Evolutionary conservation across 805 yeast species (phyloP), one percentile per base, ranked within the genome.

Genomic region (Cyberlindnera suaveolens): DNA sequence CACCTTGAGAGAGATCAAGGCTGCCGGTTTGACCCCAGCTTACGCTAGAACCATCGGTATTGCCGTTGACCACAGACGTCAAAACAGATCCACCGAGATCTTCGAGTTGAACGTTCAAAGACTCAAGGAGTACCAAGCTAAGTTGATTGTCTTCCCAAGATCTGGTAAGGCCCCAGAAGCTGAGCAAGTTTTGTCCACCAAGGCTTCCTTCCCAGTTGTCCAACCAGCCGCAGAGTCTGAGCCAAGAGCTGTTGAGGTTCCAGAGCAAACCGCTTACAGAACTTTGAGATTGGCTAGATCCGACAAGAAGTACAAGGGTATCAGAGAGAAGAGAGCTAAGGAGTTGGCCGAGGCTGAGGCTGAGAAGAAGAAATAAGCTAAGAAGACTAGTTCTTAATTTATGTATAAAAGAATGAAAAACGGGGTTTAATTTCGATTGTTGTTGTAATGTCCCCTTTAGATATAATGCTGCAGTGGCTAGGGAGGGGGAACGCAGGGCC

Each of bases 1-100:
- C 87, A 78, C 98, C 63, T 78, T 90, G 60, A 95, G 95, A 71
- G 99, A 93, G 83, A 74, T 93, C 67, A 91, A 91, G 82, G 96
- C 96, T 70, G 97, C 87, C 70, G 96, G 96, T 67, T 80, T 87
- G 66, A 74, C 90, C 64, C 74, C 89, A 59, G 86, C 89, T 73
- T 88, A 87, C 77, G 99, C 99, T 70, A 89, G 96, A 84, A 85
- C 98, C 67, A 73, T 93, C 64, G 99, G 99, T 74, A 87, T 93
- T 66, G 88, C 99, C 63, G 98, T 91, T 67, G 99, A 93, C 80
- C 96, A 87, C 91, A 91, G 99, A 82, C 90, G 99, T 78, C 91
- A 84, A 71, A 93, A 93, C 95, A 90, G 87, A 80, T 82, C 90
- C 64, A 85, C 85, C 64, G 99, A 90, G 79, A 89, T 85, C 67